Base-by-base conservation (phyloP, 805 yeast genomes). In the Blastobotrys peoriensis region DNA sequence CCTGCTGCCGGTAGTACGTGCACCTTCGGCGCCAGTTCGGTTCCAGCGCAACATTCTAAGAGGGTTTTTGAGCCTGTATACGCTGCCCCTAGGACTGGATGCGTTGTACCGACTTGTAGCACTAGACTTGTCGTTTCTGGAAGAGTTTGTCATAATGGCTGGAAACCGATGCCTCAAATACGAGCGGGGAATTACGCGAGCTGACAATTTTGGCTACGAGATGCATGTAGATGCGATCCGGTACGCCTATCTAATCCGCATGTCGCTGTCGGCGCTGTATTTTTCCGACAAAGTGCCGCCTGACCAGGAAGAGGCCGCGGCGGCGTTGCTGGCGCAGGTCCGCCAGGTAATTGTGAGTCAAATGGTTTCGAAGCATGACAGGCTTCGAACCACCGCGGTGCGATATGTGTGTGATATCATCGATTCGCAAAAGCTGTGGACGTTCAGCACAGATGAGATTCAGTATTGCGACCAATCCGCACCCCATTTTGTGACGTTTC, bases 11-110 rank as follows among this genome's bases (percentile, higher is more conserved):
- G 33, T 37, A 4, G 8, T 53, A 9, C 33, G 33, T 10, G 33
- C 47, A 4, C 40, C 41, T n/a, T n/a, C 23, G 5, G 30, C 42
- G 3, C 37, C 43, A 9, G 20, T 44, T 20, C 22, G 41, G 5
- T 35, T 33, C 16, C 53, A 53, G 37, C 21, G 20, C 3, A 49
- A 45, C 27, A 46, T 53, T 10, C 21, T 53, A 2, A 30, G 39
- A 17, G 57, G 55, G 5, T 25, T 51, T 9, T 27, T 42, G 10
- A 41, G 36, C 15, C 33, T 51, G 19, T 25, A 49, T 4, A 30
- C 42, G n/a, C 20, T 47, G 28, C 46, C 51, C 2, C 19, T 33
- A 3, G 57, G 57, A 3, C 17, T 21, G 6, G 37, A 15, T 4
- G 28, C 38, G 19, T 33, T 52, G n/a, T 18, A 37, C 5, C 20